A percentile compares a stretch with the other conserved stretches of the same genome.
These are phyloP conservation scores for Gnomoniopsis smithogilvyi DNA, from an alignment of 2,329 filamentous ascomycete species.

Conservation along the genomic window DNA sequence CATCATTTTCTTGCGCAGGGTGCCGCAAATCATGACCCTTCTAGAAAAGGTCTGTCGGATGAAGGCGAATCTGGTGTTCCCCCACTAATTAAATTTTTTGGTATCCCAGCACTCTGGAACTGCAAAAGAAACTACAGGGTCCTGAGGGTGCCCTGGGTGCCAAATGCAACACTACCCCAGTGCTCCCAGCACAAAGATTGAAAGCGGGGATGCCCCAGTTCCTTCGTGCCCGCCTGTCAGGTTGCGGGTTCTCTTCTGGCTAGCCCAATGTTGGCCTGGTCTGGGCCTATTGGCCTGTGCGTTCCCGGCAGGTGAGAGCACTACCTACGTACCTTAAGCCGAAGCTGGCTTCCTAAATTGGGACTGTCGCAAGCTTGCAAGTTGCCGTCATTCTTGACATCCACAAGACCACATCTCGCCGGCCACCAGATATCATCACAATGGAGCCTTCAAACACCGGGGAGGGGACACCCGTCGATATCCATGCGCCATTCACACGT, in stretches of 20 bases:
- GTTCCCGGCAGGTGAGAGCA: too few species aligned
- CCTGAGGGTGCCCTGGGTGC: not conserved
- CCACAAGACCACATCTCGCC: too few species aligned
- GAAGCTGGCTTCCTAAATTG: too few species aligned
- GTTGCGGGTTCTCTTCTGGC: too few species aligned
- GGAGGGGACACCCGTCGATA: conserved; percentile 16
- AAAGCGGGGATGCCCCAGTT: not conserved
- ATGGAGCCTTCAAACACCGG: conserved; percentile 21
- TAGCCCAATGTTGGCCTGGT: too few species aligned
- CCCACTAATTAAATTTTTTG: not conserved
- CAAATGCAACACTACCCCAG: not conserved
- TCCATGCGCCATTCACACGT: conserved; percentile 60
- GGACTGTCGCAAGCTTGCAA: too few species aligned
- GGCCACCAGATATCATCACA: not conserved
- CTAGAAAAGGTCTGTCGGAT: not conserved
- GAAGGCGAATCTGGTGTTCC: not conserved
- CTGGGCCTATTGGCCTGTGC: too few species aligned
- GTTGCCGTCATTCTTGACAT: too few species aligned
- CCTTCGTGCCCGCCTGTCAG: not conserved
- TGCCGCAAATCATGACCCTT: not conserved
- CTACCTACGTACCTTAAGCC: too few species aligned
- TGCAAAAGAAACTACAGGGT: not conserved
- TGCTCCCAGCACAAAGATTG: not conserved
- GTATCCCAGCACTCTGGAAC: conserved; percentile 1
- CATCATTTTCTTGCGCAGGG: not conserved